Evolutionary conservation across 257 asterid genomes (phyloP).

Genomic region (Nicotiana attenuata): DNA sequence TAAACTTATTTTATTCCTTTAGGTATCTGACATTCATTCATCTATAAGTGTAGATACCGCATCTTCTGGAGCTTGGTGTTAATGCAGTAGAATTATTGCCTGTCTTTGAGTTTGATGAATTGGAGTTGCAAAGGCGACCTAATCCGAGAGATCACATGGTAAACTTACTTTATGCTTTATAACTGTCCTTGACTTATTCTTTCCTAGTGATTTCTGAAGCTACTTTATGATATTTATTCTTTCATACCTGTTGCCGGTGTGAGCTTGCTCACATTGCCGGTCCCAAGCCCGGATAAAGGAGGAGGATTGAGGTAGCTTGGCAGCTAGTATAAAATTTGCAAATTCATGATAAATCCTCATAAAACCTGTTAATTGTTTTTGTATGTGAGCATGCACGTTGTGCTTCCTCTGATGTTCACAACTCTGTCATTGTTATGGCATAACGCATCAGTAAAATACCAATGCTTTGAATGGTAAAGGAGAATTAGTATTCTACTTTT

Average conservation of each 20-base stretch:
- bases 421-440: neutral
- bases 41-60: constrained; percentile 66
- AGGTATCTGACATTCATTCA: constrained; percentile 17
- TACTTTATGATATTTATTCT: constrained; percentile 2
- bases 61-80: constrained; percentile 92
- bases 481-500: neutral
- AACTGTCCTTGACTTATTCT: constrained; percentile 1
- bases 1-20: constrained; percentile 10
- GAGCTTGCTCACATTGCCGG: too few species aligned
- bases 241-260: neutral
- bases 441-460: neutral
- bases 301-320: too few species aligned
- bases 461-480: neutral
- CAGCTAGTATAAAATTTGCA: too few species aligned
- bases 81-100: constrained; percentile 93
- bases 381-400: neutral
- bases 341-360: too few species aligned
- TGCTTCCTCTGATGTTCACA: neutral
- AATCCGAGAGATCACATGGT: constrained; percentile 99
- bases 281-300: too few species aligned
- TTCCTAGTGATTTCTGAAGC: neutral
- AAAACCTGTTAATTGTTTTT: neutral
- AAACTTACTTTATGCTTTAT: constrained; percentile 9
- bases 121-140: constrained; percentile 83
- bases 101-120: constrained; percentile 91